These are phyloP conservation scores for Tirmania nivea DNA, from an alignment of 495 filamentous ascomycete genomes.

Conservation along the genomic window DNA sequence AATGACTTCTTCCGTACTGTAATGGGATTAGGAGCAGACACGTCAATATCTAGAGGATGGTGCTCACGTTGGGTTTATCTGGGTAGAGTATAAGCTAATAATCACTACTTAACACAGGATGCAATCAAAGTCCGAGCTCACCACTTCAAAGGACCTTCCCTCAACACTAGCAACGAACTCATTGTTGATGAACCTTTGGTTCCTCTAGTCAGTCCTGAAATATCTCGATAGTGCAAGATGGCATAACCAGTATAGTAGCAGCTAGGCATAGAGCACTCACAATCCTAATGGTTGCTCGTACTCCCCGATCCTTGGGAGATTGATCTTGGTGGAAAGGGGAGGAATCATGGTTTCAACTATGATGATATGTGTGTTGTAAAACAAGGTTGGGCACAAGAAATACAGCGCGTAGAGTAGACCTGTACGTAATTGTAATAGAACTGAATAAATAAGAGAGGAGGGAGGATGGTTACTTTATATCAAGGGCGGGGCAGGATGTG, in stretches of 20 bases:
- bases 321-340: too few relatives aligned
- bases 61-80: constrained; percentile 14
- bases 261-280: constrained; percentile 10
- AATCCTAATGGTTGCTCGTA: constrained; percentile 19
- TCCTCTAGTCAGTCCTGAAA: neutral
- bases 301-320: constrained; percentile 3
- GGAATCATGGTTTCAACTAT: too few relatives aligned
- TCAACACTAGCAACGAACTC: constrained; percentile 75
- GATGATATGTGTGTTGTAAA: too few relatives aligned
- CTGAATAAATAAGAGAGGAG: too few relatives aligned
- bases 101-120: neutral
- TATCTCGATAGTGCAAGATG: neutral
- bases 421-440: too few relatives aligned
- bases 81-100: constrained; percentile 1
- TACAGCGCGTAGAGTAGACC: too few relatives aligned
- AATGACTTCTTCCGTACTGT: constrained; percentile 44
- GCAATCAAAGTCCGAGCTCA: neutral
- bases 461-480: too few relatives aligned
- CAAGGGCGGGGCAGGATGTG: too few relatives aligned
- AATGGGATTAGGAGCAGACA: constrained; percentile 11
- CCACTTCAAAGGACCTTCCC: constrained; percentile 59
- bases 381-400: too few relatives aligned
- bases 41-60: neutral
- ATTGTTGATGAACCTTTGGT: constrained; percentile 84
- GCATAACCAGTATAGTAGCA: neutral